Evolutionary conservation across 2,329 filamentous ascomycete genomes (phyloP), one percentile per base, ranked within the genome.

Genomic region (Aureobasidium lini): DNA sequence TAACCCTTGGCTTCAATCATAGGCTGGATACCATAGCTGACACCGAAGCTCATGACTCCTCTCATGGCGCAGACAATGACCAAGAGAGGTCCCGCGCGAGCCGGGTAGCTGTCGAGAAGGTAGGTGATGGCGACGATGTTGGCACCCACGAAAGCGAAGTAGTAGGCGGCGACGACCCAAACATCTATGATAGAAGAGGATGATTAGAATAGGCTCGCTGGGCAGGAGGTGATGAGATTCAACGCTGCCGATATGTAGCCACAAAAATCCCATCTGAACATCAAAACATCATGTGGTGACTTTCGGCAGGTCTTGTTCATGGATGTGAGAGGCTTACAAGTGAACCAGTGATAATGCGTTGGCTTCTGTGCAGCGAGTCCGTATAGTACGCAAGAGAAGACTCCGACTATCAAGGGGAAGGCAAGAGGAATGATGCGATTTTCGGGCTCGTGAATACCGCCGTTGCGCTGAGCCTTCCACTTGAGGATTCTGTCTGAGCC

Each of bases 81-180:
- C 18, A 79, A 64, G 1, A 77, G 61, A 0, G 76, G 73, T 0
- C 74, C 74, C 4, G 75, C 71, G 2, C 73, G 69, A 2, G 70
- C 69, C 1, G 76, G 76, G 58, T 78, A 79, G 1, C 72, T 70
- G 58, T 79, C 77, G 2, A 79, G 70, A 4, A 76, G 64, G 60
- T 76, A 77, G 0, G 75, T 77, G 52, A 77, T 76, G 0, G 70
- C 75, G 4, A 74, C 73, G 57, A 78, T 77, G 61, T 78, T 79
- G 8, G 72, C 72, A 0, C 75, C 73, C 16, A 76, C 64, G 50
- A 76, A 75, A 37, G 66, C 64, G 52, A 76, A 75, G 50, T 72
- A 71, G 60, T 67, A 66, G 13, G 62, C 65, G 3, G 63, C 64
- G 18, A 65, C 62, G 4, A 63, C 61, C 44, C 62, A 66, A 10